phyloP scores from a whole-genome alignment of 306 rosid genomes.

The Medicago lupulina region DNA sequence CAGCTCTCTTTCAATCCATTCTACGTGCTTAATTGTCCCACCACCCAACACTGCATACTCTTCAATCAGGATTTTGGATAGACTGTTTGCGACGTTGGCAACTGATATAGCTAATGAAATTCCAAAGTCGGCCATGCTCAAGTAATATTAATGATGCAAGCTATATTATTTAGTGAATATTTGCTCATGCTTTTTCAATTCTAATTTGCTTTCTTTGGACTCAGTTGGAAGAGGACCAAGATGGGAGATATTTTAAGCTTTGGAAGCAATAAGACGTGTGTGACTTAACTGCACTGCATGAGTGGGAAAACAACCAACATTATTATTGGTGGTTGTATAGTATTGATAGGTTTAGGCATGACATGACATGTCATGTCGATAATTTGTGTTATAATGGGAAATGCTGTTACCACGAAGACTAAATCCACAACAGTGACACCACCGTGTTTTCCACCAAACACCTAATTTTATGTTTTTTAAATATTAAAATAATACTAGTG shows the following conservation, averaged over 20 bases:
- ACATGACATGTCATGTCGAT: background rate
- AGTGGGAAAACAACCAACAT: background rate
- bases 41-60: background rate
- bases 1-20: slow-evolving; percentile 43
- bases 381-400: background rate
- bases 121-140: background rate
- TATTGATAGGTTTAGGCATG: background rate
- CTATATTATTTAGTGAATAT: background rate
- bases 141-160: background rate
- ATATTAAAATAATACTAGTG: too few species aligned
- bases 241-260: background rate
- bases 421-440: too few species aligned
- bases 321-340: background rate
- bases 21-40: background rate
- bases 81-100: background rate
- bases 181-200: background rate
- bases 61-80: background rate
- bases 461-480: too few species aligned
- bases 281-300: background rate
- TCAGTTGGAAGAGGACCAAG: background rate
- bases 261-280: background rate
- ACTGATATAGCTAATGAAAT: background rate
- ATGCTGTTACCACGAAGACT: too few species aligned
- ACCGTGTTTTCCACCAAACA: too few species aligned
- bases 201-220: background rate